phyloP scores from a whole-genome alignment of 345 rosid genomes.

The Carallia brachiata region DNA sequence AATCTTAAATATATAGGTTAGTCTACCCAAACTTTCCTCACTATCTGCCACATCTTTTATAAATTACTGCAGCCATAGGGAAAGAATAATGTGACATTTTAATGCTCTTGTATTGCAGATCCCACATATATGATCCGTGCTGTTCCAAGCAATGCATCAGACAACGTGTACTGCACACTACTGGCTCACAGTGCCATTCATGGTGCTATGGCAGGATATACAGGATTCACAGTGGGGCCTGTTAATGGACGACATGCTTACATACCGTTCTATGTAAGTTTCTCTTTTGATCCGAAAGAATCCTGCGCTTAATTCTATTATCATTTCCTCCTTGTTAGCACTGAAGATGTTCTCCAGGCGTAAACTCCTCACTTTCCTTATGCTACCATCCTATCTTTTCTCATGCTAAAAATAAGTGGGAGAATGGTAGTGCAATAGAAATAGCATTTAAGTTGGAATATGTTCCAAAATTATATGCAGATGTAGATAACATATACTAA shows the following conservation, averaged over 20 bases:
- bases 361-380: too few species aligned
- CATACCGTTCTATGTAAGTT: conserved; percentile 19
- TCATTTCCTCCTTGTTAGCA: too few species aligned
- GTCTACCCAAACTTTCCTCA: neutral
- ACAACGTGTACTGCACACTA: conserved; percentile 19
- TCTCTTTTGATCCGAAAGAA: neutral
- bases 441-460: too few species aligned
- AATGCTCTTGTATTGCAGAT: conserved; percentile 3
- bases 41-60: neutral
- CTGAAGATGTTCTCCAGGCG: too few species aligned
- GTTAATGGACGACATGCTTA: conserved; percentile 23
- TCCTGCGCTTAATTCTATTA: too few species aligned
- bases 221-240: conserved; percentile 25
- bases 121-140: conserved; percentile 29
- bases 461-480: too few species aligned
- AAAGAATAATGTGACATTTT: too few species aligned
- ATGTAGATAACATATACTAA: neutral
- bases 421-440: too few species aligned
- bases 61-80: neutral
- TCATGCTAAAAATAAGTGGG: too few species aligned
- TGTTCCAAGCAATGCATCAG: conserved; percentile 24
- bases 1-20: conserved; percentile 27
- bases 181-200: conserved; percentile 29
- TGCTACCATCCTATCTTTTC: too few species aligned
- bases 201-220: conserved; percentile 29